phyloP scores from a whole-genome alignment of 2,329 filamentous ascomycete genomes.

The Sarocladiaceae sp. region DNA sequence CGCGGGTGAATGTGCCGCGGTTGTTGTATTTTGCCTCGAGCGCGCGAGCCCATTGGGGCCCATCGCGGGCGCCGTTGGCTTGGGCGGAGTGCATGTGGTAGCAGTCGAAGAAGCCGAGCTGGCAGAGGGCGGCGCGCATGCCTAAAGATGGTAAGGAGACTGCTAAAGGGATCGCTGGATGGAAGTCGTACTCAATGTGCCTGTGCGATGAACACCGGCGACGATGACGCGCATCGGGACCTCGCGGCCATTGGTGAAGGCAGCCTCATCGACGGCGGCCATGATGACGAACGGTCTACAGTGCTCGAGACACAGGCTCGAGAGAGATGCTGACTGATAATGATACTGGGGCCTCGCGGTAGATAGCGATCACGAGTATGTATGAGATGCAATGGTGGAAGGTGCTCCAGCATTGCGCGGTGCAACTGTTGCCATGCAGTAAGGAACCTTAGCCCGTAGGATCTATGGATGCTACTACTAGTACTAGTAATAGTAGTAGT shows the following conservation, averaged over 20 bases:
- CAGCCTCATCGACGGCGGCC: neutral
- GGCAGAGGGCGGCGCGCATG: conserved; percentile 25
- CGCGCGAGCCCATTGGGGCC: conserved; percentile 24
- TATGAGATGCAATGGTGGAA: no score
- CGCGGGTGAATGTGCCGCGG: conserved; percentile 24
- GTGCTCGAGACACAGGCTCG: no score
- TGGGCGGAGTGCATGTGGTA: conserved; percentile 29
- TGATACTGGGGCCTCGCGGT: no score
- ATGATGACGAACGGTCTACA: no score
- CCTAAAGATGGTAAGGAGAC: conserved; percentile 16
- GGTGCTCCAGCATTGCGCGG: no score
- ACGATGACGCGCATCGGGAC: conserved; percentile 35
- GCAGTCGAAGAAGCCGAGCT: conserved; percentile 29
- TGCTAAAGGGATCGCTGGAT: neutral
- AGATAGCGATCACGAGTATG: no score
- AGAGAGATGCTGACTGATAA: no score
- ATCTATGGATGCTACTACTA: no score
- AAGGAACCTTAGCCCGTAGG: no score
- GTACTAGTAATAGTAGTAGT: no score
- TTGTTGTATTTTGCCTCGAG: conserved; percentile 26
- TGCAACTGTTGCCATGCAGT: no score
- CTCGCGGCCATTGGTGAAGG: conserved; percentile 16
- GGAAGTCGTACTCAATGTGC: conserved; percentile 26
- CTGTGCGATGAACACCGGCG: conserved; percentile 31
- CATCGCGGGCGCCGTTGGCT: conserved; percentile 18